Conservation (phyloP, 805 yeast genomes). For the Zygosaccharomyces lentus region DNA sequence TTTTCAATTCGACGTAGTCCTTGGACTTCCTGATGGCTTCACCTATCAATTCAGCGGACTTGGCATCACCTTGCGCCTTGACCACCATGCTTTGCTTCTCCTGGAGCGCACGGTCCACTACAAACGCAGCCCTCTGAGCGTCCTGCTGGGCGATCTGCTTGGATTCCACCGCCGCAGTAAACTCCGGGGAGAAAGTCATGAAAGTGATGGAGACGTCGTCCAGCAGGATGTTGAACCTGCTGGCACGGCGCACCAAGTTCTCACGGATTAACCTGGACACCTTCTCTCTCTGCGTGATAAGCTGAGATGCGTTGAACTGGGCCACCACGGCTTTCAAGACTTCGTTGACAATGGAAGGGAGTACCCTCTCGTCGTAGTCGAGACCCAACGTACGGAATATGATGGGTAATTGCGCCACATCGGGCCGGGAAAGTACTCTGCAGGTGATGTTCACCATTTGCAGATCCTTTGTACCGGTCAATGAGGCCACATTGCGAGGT, state of each 20-base stretch:
- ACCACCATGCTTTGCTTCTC: conserved; percentile 97
- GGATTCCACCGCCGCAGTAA: conserved; percentile 95
- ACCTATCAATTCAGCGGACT: conserved; percentile 96
- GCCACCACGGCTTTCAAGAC: conserved; percentile 96
- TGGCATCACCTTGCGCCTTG: conserved; percentile 97
- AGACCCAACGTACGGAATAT: conserved; percentile 89
- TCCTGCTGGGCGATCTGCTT: conserved; percentile 99
- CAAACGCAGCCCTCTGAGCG: conserved; percentile 96
- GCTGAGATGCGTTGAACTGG: conserved; percentile 96
- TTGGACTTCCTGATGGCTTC: conserved; percentile 95
- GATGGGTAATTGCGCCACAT: conserved; percentile 67
- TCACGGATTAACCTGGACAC: conserved; percentile 90
- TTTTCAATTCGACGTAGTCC: conserved; percentile 94
- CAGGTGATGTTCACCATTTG: conserved; percentile 99
- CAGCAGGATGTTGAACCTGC: conserved; percentile 76
- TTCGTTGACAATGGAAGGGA: conserved; percentile 97
- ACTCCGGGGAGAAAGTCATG: conserved; percentile 97
- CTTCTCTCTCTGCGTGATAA: conserved; percentile 97
- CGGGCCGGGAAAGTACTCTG: conserved; percentile 90
- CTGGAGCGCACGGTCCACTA: conserved; percentile 95
- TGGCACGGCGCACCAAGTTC: conserved; percentile 84
- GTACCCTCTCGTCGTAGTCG: conserved; percentile 94
- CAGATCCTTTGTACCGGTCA: conserved; percentile 96
- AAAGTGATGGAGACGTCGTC: conserved; percentile 96
- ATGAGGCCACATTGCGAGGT: conserved; percentile 91